These are phyloP conservation scores for Moniliophthora roreri DNA, from an alignment of 1,284 basidiomycete species.

Conservation along the genomic window DNA sequence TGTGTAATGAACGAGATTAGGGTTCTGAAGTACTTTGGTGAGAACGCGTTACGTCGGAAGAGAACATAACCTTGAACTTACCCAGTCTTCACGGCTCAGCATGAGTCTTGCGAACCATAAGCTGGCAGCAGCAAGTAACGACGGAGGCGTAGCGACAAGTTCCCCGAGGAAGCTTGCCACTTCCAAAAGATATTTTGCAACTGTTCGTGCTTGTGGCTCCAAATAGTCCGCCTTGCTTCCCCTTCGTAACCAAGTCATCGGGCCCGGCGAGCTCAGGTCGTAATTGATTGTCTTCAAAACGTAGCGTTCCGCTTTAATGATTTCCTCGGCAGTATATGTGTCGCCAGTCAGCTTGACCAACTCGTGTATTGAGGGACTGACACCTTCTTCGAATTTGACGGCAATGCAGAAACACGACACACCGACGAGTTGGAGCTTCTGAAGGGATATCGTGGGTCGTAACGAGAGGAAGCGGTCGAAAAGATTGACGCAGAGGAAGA, in stretches of 20 bases:
- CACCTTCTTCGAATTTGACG: slow-evolving; percentile 92
- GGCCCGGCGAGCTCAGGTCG: slow-evolving; percentile 87
- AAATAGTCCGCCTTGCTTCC: slow-evolving; percentile 92
- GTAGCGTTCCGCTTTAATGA: slow-evolving; percentile 89
- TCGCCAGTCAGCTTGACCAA: slow-evolving; percentile 86
- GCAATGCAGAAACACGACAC: slow-evolving; percentile 89
- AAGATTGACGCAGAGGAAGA: slow-evolving; percentile 90
- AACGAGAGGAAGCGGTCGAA: slow-evolving; percentile 91
- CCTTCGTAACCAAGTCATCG: slow-evolving; percentile 86
- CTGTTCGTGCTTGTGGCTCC: slow-evolving; percentile 81
- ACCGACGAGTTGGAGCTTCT: slow-evolving; percentile 91
- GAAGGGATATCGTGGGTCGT: slow-evolving; percentile 81
- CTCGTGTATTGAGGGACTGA: slow-evolving; percentile 83
- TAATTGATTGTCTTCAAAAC: slow-evolving; percentile 86
- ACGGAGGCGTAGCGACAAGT: slow-evolving; percentile 75
- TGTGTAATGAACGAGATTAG: slow-evolving; percentile 83
- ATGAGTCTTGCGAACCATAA: slow-evolving; percentile 84
- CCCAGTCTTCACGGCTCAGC: slow-evolving; percentile 81
- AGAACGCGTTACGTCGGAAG: no score
- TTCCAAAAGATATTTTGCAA: slow-evolving; percentile 89
- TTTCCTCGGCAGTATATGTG: slow-evolving; percentile 80
- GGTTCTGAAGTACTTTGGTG: slow-evolving; percentile 28
- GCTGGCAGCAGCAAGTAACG: slow-evolving; percentile 78
- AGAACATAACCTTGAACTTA: no score
- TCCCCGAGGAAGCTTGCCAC: slow-evolving; percentile 80